Base-by-base conservation (phyloP, 257 asterid genomes). In the Fraxinus anomala region DNA sequence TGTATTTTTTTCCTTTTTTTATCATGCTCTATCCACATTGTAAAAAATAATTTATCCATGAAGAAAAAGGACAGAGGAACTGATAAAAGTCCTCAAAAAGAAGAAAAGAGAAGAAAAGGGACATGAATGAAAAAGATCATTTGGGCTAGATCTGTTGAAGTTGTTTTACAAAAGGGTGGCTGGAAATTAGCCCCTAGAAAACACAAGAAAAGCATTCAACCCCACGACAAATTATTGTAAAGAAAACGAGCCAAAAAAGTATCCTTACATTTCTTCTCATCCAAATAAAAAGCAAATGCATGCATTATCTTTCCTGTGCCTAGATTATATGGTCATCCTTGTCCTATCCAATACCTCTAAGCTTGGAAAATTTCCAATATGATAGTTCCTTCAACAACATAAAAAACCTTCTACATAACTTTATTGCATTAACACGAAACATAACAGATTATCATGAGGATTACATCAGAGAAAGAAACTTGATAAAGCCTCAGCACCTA, bases 401-500 rank as follows among this genome's bases (percentile, higher is more conserved):
- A 21, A 40, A 12, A 44, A 71, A 23, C 47, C 36, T 17, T 2
- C 14, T 11, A 9, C 23, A 40, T 40, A 21, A 71, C 54, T 39
- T 39, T 39, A 39, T 39, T 39, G 44, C 44, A 9, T 39, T 39
- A 39, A 39, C 13, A 39, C 3, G 11, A 9, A 1, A 13, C 44
- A 39, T 39, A 39, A 39, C 44, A 39, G 44, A 11, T 39, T 39
- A 39, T 39, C 13, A 39, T 9, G 44, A 8, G 44, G 1, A 39
- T 39, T 39, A 39, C 16, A 44, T 26, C 12, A 3, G 6, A 72
- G 24, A 37, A 72, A 72, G 40, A 44, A 44, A 44, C 16, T 44
- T 23, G 63, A 42, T 47, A 71, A 71, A 56, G 61, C 63, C 66
- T 72, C 66, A 71, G 76, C 63, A 14, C 49, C 66, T 47, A 6